Base-by-base conservation (phyloP, 257 asterid species). In the Datura wrightii region DNA sequence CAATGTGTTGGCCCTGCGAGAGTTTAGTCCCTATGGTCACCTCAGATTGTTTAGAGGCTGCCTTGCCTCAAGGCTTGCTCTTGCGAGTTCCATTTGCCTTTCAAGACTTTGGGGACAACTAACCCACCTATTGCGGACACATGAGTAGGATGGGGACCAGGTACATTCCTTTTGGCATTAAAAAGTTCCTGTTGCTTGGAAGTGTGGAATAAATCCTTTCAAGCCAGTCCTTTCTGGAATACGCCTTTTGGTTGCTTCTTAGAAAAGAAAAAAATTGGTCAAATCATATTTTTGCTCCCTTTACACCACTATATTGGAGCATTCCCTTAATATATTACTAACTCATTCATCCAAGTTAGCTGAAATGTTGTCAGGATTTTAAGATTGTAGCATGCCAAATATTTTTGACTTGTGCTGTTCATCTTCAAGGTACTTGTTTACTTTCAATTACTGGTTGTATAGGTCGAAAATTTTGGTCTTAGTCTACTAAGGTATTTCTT, bases 91-190 rank as follows among this genome's bases (percentile, higher is more conserved):
- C 80, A 74, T 74, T 66, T 74, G n/a, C 16, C 19, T 46, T 46
- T 48, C 74, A 13, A 24, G 80, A 74, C 58, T 50, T 24, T 24
- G 80, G 80, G 58, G 60, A 74, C 80, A 48, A 74, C 59, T 74
- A 48, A 74, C 80, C 80, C 60, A 74, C 80, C 59, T 72, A 46
- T 19, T 48, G 14, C 11, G 9, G 58, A 48, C 59, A 74, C 19
- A 48, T 74, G n/a, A 48, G 80, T 48, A 19, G 80, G 80, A 48
- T 0, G 24, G 60, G 60, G 24, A 48, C 60, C 6, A 24, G 19
- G 80, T 11, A 8, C 60, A 19, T 48, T 71, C 50, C 14, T 41
- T 69, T 69, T 69, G 7, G 34, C 34, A 8, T 69, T 24, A 24
- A 50, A 74, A 48, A 48, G 4, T 6, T 48, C 59, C 59, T 50